Conservation (phyloP, 1,284 basidiomycete genomes). For the Agaricales sp. region DNA sequence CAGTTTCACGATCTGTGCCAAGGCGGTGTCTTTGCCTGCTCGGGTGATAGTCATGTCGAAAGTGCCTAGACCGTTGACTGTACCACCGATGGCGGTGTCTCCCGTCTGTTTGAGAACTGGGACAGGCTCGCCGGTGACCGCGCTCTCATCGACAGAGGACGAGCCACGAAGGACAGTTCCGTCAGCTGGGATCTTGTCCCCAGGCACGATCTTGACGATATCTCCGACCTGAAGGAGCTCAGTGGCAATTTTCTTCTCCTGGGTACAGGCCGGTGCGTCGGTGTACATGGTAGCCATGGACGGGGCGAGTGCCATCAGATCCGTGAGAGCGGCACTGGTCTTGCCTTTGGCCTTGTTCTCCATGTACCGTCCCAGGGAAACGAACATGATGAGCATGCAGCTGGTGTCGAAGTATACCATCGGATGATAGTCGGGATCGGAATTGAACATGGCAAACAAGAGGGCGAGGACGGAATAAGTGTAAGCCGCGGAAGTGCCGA, state of each 20-base stretch:
- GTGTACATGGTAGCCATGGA: slow-evolving; percentile 95
- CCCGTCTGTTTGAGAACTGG: slow-evolving; percentile 80
- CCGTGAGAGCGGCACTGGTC: slow-evolving; percentile 92
- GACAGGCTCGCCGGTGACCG: slow-evolving; percentile 94
- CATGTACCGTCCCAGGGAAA: slow-evolving; percentile 90
- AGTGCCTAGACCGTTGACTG: slow-evolving; percentile 91
- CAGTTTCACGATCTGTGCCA: slow-evolving; percentile 92
- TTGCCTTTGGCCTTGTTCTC: slow-evolving; percentile 97
- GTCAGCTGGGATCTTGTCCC: slow-evolving; percentile 95
- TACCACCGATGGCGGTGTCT: slow-evolving; percentile 89
- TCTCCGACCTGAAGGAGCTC: slow-evolving; percentile 95
- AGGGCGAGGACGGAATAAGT: slow-evolving; percentile 78
- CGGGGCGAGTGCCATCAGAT: slow-evolving; percentile 91
- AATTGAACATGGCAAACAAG: slow-evolving; percentile 56
- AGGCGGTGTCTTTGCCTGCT: slow-evolving; percentile 91
- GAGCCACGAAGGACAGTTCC: slow-evolving; percentile 82
- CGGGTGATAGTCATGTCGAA: slow-evolving; percentile 94
- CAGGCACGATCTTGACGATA: slow-evolving; percentile 88
- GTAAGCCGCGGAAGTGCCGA: slow-evolving; percentile 93
- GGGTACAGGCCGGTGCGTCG: slow-evolving; percentile 64
- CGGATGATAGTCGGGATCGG: slow-evolving; percentile 62
- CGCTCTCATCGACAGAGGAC: slow-evolving; percentile 91
- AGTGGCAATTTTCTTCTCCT: slow-evolving; percentile 86
- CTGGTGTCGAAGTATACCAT: slow-evolving; percentile 97
- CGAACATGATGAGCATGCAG: slow-evolving; percentile 97